These are phyloP conservation scores for Lachnellula subtilissima DNA, from an alignment of 2,329 filamentous ascomycete species.

Conservation along the genomic window DNA sequence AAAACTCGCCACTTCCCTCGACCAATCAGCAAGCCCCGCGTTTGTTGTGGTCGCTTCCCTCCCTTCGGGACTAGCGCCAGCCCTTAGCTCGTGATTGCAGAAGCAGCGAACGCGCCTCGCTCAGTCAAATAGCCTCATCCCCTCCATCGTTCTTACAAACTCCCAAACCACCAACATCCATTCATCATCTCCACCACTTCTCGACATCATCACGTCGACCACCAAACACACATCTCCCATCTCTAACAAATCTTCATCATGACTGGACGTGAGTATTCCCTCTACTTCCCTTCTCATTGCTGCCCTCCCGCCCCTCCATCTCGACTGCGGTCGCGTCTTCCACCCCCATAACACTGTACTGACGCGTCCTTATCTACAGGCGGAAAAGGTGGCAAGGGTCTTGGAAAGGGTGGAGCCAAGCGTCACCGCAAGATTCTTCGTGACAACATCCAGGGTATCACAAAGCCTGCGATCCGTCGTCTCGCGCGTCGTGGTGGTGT, in stretches of 20 bases:
- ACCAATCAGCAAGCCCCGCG: slow-evolving; percentile 9
- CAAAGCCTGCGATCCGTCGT: slow-evolving; percentile 97
- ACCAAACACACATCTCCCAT: slow-evolving; percentile 13
- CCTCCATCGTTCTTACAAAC: slow-evolving; percentile 12
- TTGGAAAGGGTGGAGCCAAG: slow-evolving; percentile 98
- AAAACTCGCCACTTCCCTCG: neutral
- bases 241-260: slow-evolving; percentile 40
- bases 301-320: neutral
- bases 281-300: neutral
- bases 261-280: slow-evolving; percentile 51
- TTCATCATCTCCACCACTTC: slow-evolving; percentile 9
- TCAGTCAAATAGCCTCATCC: slow-evolving; percentile 21
- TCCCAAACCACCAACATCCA: slow-evolving; percentile 13
- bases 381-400: slow-evolving; percentile 78
- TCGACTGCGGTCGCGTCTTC: neutral
- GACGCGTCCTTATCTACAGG: slow-evolving; percentile 25
- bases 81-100: slow-evolving; percentile 22
- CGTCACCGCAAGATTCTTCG: slow-evolving; percentile 98
- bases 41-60: slow-evolving; percentile 12
- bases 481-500: slow-evolving; percentile 98
- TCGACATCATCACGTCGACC: slow-evolving; percentile 9
- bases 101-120: slow-evolving; percentile 20
- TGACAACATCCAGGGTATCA: slow-evolving; percentile 99
- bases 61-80: slow-evolving; percentile 17
- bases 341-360: slow-evolving; percentile 4